phyloP scores from a whole-genome alignment of 2,329 filamentous ascomycete genomes.

The Pseudogymnoascus sp. region DNA sequence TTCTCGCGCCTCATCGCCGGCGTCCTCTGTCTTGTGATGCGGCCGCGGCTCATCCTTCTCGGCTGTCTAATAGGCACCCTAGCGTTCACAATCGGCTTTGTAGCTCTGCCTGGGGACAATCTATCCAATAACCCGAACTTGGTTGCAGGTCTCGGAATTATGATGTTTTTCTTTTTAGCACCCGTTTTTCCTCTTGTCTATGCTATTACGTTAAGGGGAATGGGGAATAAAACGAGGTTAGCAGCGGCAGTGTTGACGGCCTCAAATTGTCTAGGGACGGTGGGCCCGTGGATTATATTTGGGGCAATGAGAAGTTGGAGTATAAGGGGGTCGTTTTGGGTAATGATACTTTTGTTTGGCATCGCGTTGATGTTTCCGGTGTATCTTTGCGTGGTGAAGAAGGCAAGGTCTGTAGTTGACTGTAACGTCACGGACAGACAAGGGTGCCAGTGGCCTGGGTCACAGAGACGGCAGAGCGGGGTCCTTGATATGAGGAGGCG shows the following conservation, averaged over 20 bases:
- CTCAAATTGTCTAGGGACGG: too few relatives aligned
- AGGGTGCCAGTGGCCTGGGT: too few relatives aligned
- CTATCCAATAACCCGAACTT: constrained; percentile 23
- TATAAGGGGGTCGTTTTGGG: not conserved
- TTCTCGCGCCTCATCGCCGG: constrained; percentile 64
- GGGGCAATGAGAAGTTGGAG: not conserved
- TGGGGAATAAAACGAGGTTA: constrained; percentile 73
- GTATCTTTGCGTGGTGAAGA: constrained; percentile 21
- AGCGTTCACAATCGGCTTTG: constrained; percentile 39
- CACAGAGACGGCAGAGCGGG: too few relatives aligned
- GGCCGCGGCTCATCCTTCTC: constrained; percentile 62
- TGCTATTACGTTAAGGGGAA: constrained; percentile 68
- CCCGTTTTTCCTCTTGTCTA: constrained; percentile 80
- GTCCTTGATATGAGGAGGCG: too few relatives aligned
- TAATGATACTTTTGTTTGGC: constrained; percentile 23
- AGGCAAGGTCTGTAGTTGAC: constrained; percentile 22
- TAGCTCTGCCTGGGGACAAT: constrained; percentile 26
- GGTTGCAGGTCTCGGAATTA: constrained; percentile 48
- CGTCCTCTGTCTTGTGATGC: constrained; percentile 51
- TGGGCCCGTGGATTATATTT: too few relatives aligned
- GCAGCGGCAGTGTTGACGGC: constrained; percentile 67
- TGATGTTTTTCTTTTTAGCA: constrained; percentile 75
- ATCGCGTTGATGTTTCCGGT: constrained; percentile 21
- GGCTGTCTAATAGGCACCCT: constrained; percentile 55
- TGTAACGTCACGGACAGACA: not conserved